Evolutionary conservation across 768 basidiomycete species (phyloP).

Genomic region (Leccinum subgranulosum): DNA sequence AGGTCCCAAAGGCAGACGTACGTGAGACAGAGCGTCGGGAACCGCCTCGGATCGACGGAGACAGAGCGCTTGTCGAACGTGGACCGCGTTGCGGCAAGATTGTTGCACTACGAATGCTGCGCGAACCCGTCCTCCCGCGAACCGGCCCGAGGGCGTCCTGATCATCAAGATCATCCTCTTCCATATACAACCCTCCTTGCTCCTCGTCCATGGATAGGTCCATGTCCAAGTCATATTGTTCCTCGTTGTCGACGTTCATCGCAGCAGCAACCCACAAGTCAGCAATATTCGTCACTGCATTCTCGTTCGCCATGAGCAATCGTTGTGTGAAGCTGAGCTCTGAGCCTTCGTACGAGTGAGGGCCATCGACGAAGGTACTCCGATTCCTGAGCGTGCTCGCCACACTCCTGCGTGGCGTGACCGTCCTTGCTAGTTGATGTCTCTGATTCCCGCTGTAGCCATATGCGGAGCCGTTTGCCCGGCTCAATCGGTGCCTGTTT

Average conservation of each 20-base stretch:
- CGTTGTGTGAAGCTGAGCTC: conserved; percentile 88
- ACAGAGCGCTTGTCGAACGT: conserved; percentile 24
- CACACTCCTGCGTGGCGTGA: conserved; percentile 52
- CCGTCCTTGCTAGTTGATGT: conserved; percentile 48
- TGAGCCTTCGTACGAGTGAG: conserved; percentile 39
- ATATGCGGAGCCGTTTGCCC: conserved; percentile 74
- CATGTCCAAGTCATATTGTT: conserved; percentile 56
- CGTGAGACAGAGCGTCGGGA: conserved; percentile 33
- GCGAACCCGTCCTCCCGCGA: conserved; percentile 19
- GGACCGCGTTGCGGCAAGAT: conserved; percentile 22
- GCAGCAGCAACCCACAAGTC: conserved; percentile 98
- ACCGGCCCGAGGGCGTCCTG: conserved; percentile 27
- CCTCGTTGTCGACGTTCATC: conserved; percentile 90
- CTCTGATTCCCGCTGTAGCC: conserved; percentile 64
- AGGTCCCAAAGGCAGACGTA: conserved; percentile 32
- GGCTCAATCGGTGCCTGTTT: conserved; percentile 50
- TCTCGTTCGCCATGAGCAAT: conserved; percentile 89
- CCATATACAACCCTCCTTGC: conserved; percentile 38
- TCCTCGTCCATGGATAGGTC: conserved; percentile 23
- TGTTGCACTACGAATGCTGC: conserved; percentile 13
- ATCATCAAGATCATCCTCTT: conserved; percentile 36
- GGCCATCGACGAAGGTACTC: conserved; percentile 43
- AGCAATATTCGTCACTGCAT: conserved; percentile 90
- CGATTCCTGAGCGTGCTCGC: conserved; percentile 49
- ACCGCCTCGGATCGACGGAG: conserved; percentile 26